Evolutionary conservation across 805 yeast genomes (phyloP).

Genomic region (Sugiyamaella boreocaroliniensis): DNA sequence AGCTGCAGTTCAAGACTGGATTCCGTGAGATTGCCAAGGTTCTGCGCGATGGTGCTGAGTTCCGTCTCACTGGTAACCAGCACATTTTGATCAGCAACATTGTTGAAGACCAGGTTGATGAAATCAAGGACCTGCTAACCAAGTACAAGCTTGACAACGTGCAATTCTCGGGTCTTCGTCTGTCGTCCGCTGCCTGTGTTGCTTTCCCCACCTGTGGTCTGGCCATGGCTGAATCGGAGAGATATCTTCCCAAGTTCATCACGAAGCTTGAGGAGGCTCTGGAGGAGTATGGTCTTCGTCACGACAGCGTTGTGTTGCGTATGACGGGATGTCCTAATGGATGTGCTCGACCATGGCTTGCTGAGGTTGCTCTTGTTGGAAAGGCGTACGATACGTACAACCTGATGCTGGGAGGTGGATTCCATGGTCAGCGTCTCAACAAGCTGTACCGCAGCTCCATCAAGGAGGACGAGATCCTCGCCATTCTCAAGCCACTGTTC

Average conservation of each 20-base stretch:
- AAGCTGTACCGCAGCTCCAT: slow-evolving; percentile 82
- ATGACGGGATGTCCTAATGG: slow-evolving; percentile 99
- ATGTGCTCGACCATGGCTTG: slow-evolving; percentile 97
- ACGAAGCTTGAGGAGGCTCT: slow-evolving; percentile 76
- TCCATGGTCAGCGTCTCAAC: slow-evolving; percentile 85
- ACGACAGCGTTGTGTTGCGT: slow-evolving; percentile 91
- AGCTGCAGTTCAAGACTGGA: slow-evolving; percentile 84
- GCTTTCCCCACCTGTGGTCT: slow-evolving; percentile 98
- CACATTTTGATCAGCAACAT: slow-evolving; percentile 74
- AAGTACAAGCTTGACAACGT: slow-evolving; percentile 79
- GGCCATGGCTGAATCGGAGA: slow-evolving; percentile 98
- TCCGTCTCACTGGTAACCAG: slow-evolving; percentile 94
- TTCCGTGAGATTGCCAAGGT: slow-evolving; percentile 69
- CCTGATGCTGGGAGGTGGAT: slow-evolving; percentile 93
- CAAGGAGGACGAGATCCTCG: slow-evolving; percentile 82
- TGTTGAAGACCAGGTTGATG: slow-evolving; percentile 57
- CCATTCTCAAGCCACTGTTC: slow-evolving; percentile 73
- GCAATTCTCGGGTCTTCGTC: slow-evolving; percentile 72
- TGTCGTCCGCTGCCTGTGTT: slow-evolving; percentile 93
- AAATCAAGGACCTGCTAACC: slow-evolving; percentile 56
- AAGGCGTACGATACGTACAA: slow-evolving; percentile 92
- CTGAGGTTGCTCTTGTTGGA: slow-evolving; percentile 92
- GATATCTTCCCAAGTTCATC: slow-evolving; percentile 78
- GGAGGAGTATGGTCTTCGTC: slow-evolving; percentile 89
- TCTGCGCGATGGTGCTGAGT: slow-evolving; percentile 57